These are phyloP conservation scores for Sarocladiaceae sp. DNA, from an alignment of 2,329 filamentous ascomycete species.

Conservation along the genomic window DNA sequence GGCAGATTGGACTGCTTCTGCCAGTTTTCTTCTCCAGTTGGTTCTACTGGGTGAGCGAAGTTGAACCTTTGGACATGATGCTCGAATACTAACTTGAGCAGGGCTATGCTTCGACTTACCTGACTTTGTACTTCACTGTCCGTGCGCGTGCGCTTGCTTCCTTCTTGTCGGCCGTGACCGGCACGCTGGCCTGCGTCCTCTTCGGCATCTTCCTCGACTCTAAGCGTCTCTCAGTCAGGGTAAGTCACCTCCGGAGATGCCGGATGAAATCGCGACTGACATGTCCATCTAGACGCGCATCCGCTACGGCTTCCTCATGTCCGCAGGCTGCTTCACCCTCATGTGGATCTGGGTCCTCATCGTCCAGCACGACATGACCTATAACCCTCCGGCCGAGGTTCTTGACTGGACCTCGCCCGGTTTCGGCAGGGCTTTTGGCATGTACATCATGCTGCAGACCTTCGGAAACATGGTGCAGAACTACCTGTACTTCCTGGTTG, in stretches of 20 bases:
- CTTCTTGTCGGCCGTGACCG: conserved; percentile 15
- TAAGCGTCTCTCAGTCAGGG: conserved; percentile 13
- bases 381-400: conserved; percentile 6
- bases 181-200: conserved; percentile 16
- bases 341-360: conserved; percentile 18
- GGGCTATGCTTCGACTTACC: conserved; percentile 13
- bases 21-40: conserved; percentile 13
- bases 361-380: conserved; percentile 15
- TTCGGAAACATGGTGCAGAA: conserved; percentile 14
- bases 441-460: conserved; percentile 19
- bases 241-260: not conserved
- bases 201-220: conserved; percentile 19
- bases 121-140: conserved; percentile 17
- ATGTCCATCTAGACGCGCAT: conserved; percentile 11
- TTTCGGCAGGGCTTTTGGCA: conserved; percentile 17
- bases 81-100: not conserved
- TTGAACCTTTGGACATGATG: not conserved
- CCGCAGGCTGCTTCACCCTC: conserved; percentile 15
- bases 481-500: conserved; percentile 15
- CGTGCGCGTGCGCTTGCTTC: conserved; percentile 15
- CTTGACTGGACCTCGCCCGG: conserved; percentile 16
- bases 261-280: not conserved
- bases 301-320: conserved; percentile 15
- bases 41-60: conserved; percentile 13
- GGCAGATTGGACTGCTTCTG: conserved; percentile 9